Percentiles rank a stretch among this genome's conserved stretches.
Conservation (phyloP, 768 basidiomycete genomes). For the Calocybe gangraenosa region DNA sequence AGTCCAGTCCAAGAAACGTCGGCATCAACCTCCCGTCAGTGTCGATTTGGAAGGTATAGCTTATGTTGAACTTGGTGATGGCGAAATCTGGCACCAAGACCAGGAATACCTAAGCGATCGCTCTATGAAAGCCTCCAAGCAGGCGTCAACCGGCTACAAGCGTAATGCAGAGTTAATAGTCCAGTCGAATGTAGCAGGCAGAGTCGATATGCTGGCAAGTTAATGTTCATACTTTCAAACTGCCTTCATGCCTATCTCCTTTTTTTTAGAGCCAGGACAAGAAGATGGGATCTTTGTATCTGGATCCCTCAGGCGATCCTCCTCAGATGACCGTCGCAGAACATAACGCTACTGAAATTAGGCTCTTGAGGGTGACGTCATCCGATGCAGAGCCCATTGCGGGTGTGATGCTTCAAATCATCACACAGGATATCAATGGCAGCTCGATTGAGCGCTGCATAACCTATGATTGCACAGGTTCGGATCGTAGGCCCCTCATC, state of each 20-base stretch:
- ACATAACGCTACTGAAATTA: too few species aligned
- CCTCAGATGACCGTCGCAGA: too few species aligned
- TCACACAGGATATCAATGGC: slow-evolving; percentile 29
- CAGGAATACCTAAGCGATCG: neutral
- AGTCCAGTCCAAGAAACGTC: slow-evolving; percentile 6
- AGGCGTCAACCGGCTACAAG: slow-evolving; percentile 8
- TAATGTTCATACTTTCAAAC: too few species aligned
- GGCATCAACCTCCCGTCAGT: neutral
- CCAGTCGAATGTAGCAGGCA: too few species aligned
- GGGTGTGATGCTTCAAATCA: slow-evolving; percentile 39
- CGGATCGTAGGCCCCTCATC: slow-evolving; percentile 33
- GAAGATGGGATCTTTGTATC: too few species aligned
- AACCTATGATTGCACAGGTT: slow-evolving; percentile 24
- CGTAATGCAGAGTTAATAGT: slow-evolving; percentile 13
- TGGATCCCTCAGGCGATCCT: too few species aligned
- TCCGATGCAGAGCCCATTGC: too few species aligned
- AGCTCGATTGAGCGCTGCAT: slow-evolving; percentile 44
- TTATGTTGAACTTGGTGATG: slow-evolving; percentile 10
- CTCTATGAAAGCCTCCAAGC: neutral
- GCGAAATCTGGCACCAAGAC: neutral
- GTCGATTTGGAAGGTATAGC: neutral
- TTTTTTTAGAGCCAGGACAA: too few species aligned
- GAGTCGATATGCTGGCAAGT: too few species aligned
- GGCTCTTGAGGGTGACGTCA: too few species aligned
- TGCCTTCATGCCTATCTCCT: too few species aligned